A percentile compares a stretch with the other conserved stretches of the same genome.
Evolutionary conservation across 176 grass and related monocot genomes (phyloP).

Genomic region (Triticum monococcum): DNA sequence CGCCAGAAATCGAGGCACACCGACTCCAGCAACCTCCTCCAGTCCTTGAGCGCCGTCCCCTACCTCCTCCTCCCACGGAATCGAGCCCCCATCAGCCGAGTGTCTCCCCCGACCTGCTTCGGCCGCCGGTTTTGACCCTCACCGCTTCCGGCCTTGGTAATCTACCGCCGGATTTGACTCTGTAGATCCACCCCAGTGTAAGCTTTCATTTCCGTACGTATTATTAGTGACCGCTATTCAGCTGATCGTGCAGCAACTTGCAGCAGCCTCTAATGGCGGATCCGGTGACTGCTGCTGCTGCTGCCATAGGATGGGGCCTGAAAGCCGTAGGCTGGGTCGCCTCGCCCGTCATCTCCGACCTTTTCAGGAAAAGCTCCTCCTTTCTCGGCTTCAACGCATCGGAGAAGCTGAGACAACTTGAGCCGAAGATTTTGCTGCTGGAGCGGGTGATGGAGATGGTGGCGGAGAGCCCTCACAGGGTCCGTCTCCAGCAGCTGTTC

Average conservation of each 20-base stretch:
- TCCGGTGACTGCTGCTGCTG: background rate
- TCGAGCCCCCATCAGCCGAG: no score
- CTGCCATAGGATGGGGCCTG: background rate
- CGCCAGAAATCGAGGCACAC: no score
- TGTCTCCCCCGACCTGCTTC: no score
- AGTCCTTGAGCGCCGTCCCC: no score
- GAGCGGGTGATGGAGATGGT: background rate
- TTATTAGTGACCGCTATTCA: no score
- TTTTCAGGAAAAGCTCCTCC: slow-evolving; percentile 2
- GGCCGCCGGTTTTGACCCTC: no score
- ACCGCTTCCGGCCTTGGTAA: no score
- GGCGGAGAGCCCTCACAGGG: background rate
- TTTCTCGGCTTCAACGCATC: background rate
- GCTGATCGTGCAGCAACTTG: background rate
- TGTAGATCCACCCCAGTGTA: no score
- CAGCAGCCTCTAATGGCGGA: background rate
- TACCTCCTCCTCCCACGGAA: no score
- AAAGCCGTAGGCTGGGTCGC: background rate
- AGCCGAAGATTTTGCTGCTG: background rate
- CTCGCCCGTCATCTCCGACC: background rate
- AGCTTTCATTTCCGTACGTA: no score
- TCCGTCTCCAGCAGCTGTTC: background rate
- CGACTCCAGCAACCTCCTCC: no score
- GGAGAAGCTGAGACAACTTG: slow-evolving; percentile 7
- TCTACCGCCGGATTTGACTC: no score